Base-by-base conservation (phyloP, 768 basidiomycete species). In the Paxillus ammoniavirescens region DNA sequence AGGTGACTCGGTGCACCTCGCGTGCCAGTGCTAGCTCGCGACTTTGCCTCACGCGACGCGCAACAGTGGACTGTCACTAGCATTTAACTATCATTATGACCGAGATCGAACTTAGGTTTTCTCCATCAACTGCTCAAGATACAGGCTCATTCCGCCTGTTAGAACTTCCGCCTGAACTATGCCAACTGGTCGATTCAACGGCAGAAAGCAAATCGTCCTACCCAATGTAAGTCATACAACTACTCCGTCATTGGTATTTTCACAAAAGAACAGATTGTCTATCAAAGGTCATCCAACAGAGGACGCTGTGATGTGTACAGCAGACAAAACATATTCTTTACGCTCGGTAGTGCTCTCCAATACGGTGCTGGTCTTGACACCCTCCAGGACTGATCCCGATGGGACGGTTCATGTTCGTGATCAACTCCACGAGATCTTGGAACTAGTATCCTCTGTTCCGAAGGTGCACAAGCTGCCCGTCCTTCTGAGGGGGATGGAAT, bases 271-370 rank as follows among this genome's bases (percentile, higher is more conserved):
- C 60, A 89, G 89, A 40, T 68, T 93, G 49, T 77, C 79, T 26
- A 87, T 98, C 72, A 95, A 93, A 68, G 96, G 95, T 7, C 75
- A 84, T 42, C 69, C 82, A 2, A 78, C 79, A 28, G 94, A 98
- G 60, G 89, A 95, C 61, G 96, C 95, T 0, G 93, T 97, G 0
- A 73, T 96, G 8, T 98, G 96, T 68, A 96, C 94, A 0, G 61
- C 76, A 0, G 78, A 86, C 53, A 84, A 81, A 65, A 98, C 96
- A 0, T 99, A 88, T 65, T 65, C 81, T 2, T 73, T 98, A 26
- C 86, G 95, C 51, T 89, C 93, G 0, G 86, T 98, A n/a, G 78
- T 80, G 8, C 75, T 97, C 44, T 97, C 94, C 15, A 98, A 98
- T 69, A 87, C 93, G 0, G 72, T 95, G 33, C 75, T 94, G 12